Evolutionary conservation across 805 yeast species (phyloP), one percentile per base, ranked within the genome.

Genomic region (Sugiyamaella marilandica): DNA sequence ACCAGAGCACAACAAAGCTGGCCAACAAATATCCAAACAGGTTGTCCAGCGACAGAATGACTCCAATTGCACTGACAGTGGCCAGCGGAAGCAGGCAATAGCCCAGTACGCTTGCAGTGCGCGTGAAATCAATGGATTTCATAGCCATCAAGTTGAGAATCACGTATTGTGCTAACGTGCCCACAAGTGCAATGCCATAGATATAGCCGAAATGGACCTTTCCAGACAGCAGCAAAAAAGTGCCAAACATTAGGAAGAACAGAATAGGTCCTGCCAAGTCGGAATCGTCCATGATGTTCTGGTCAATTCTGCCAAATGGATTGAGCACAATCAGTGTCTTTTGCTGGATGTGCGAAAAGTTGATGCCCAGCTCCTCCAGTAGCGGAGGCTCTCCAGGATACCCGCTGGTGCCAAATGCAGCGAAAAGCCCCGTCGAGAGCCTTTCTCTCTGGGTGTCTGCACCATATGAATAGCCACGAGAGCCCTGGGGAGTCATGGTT

Each of bases 191-290:
- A 41, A 94, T 95, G 37, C 99, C 98, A 65, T 94, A 94, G 47
- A 94, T 87, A 68, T 94, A 94, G 1, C 98, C 98, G 66, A 94
- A 94, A 68, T 94, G 98, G 13, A 92, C 87, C 68, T 92, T 94
- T 4, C 99, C 98, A 1, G 96, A 66, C 33, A 91, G 74, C 48
- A 92, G 72, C 50, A 94, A 73, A 55, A 85, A 81, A 0, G 90
- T 78, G 18, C 97, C 99, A 65, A 92, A 92, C 52, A 89, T 69
- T 49, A 94, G 73, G 63, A 92, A 92, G 68, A 92, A 94, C 39
- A 94, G 72, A 32, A 94, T 76, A 1, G 99, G 99, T 1, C 99
- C 99, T 0, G 98, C 97, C 60, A 94, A 75, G 66, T 94, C 99
- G 24, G 94, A 78, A 69, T 92, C 99, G 50, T 83, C 82, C 81